phyloP scores from a whole-genome alignment of 2,329 filamentous ascomycete species.

The Ophioceras dolichostomum region DNA sequence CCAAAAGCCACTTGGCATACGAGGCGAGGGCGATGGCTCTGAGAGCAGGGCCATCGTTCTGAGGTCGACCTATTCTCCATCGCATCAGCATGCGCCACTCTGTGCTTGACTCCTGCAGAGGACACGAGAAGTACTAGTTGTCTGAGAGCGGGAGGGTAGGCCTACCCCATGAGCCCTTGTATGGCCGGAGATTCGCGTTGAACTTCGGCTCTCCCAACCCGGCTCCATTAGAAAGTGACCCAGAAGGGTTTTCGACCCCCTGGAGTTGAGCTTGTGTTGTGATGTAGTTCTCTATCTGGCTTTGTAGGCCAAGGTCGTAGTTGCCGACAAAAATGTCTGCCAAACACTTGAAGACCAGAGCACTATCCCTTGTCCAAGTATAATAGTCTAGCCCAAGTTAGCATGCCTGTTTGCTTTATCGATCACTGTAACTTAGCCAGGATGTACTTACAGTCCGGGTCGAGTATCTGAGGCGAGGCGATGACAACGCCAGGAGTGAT shows the following conservation, averaged over 20 bases:
- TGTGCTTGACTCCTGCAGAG: too few relatives aligned
- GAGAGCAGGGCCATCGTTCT: constrained; percentile 68
- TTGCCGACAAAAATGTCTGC: constrained; percentile 50
- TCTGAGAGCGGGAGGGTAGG: background rate
- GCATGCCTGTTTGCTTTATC: too few relatives aligned
- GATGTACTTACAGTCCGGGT: constrained; percentile 44
- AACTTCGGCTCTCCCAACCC: constrained; percentile 66
- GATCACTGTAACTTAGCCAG: too few relatives aligned
- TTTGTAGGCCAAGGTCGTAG: constrained; percentile 46
- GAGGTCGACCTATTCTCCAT: constrained; percentile 59
- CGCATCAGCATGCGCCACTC: too few relatives aligned
- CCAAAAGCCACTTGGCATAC: constrained; percentile 61
- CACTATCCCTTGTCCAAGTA: constrained; percentile 68
- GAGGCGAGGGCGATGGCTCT: constrained; percentile 60
- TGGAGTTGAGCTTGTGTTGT: constrained; percentile 54
- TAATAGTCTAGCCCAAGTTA: constrained; percentile 59
- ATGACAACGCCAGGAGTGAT: constrained; percentile 39
- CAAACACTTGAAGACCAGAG: constrained; percentile 56
- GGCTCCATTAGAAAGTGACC: constrained; percentile 34
- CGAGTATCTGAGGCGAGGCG: constrained; percentile 38
- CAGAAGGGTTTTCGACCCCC: constrained; percentile 57
- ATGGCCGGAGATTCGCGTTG: constrained; percentile 49
- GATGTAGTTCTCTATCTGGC: constrained; percentile 55
- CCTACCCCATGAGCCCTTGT: constrained; percentile 53
- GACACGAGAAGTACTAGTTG: too few relatives aligned